Conservation (phyloP, 768 basidiomycete species). For the Mycena haematopus region DNA sequence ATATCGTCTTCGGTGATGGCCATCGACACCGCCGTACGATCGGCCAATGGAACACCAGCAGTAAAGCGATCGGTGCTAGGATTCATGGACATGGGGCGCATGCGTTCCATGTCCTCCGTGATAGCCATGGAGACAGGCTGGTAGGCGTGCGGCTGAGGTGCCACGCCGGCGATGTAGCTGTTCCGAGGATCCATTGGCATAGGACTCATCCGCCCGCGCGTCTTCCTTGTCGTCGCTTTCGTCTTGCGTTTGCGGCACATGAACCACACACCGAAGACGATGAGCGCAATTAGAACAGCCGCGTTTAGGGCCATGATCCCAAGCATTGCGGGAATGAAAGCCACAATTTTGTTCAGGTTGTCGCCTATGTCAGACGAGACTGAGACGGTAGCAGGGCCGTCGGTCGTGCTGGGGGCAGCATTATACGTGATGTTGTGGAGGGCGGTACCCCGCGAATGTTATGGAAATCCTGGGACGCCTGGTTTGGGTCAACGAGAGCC, state of each 20-base stretch:
- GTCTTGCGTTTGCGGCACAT: slow-evolving; percentile 56
- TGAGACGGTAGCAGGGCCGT: slow-evolving; percentile 52
- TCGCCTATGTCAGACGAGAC: slow-evolving; percentile 64
- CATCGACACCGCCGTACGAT: slow-evolving; percentile 29
- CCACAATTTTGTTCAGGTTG: slow-evolving; percentile 67
- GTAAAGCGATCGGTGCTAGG: slow-evolving; percentile 26
- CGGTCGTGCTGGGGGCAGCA: slow-evolving; percentile 48
- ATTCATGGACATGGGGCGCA: slow-evolving; percentile 30
- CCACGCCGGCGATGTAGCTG: slow-evolving; percentile 45
- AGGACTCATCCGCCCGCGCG: slow-evolving; percentile 57
- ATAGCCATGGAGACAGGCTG: slow-evolving; percentile 76
- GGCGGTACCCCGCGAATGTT: slow-evolving; percentile 67
- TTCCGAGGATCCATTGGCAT: slow-evolving; percentile 62
- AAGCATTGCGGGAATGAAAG: slow-evolving; percentile 75
- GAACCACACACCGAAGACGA: slow-evolving; percentile 57
- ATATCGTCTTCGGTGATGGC: slow-evolving; percentile 29
- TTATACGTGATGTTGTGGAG: slow-evolving; percentile 74
- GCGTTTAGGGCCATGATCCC: slow-evolving; percentile 82
- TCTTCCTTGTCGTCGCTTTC: slow-evolving; percentile 37
- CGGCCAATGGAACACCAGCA: slow-evolving; percentile 28
- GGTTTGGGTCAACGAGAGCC: slow-evolving; percentile 68
- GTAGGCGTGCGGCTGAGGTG: slow-evolving; percentile 55
- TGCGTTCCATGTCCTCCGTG: slow-evolving; percentile 48
- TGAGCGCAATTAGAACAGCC: slow-evolving; percentile 64
- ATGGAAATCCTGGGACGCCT: slow-evolving; percentile 78